Percentiles rank a stretch among this genome's conserved stretches.
These are phyloP conservation scores for Colletotrichum sp. DNA, from an alignment of 2,329 filamentous ascomycete species.

Conservation along the genomic window DNA sequence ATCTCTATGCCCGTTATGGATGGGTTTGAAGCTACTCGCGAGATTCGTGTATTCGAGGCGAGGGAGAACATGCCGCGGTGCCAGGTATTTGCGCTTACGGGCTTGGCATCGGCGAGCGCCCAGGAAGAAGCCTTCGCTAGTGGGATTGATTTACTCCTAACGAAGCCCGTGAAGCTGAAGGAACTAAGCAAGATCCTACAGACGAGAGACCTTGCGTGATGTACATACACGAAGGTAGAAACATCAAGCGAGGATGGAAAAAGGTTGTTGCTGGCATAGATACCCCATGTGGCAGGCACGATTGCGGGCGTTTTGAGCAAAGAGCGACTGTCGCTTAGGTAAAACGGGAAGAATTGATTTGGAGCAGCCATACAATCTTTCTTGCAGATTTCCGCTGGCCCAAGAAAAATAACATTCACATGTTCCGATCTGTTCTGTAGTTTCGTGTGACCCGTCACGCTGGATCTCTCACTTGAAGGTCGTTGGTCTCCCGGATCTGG, in stretches of 20 bases:
- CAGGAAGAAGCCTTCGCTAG: conserved; percentile 57
- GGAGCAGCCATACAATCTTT: background rate
- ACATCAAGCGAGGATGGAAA: rapidly evolving
- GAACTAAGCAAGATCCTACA: conserved; percentile 31
- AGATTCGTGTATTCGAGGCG: conserved; percentile 54
- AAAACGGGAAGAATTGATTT: background rate
- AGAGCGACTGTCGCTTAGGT: background rate
- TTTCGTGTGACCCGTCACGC: too few relatives aligned
- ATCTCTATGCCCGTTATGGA: conserved; percentile 64
- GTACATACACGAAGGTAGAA: background rate
- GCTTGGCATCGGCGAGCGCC: conserved; percentile 51
- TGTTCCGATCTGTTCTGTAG: too few relatives aligned
- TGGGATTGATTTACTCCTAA: conserved; percentile 58
- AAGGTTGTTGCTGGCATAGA: background rate
- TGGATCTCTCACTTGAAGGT: too few relatives aligned
- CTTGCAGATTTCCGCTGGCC: background rate
- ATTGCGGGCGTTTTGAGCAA: background rate
- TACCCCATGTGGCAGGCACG: background rate
- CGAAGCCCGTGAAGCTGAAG: conserved; percentile 54
- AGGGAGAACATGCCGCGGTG: conserved; percentile 42
- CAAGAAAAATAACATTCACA: too few relatives aligned
- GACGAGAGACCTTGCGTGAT: background rate
- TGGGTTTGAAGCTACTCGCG: conserved; percentile 52
- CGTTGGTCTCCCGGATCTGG: too few relatives aligned
- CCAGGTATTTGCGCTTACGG: conserved; percentile 57